These are phyloP conservation scores for Solanum medicagineum DNA, from an alignment of 257 asterid species.

Conservation along the genomic window DNA sequence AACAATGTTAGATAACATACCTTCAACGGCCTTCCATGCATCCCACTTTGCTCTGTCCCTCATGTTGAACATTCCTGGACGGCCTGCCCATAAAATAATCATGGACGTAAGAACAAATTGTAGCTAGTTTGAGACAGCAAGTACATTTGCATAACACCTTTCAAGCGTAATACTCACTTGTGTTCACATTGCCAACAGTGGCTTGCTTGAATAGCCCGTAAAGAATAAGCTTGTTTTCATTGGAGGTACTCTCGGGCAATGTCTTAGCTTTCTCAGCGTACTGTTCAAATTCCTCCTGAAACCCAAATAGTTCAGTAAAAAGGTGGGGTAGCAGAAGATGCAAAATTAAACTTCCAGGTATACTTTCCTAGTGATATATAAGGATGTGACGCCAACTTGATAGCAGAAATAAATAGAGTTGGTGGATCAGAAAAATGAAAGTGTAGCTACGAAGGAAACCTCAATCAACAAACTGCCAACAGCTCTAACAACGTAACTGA, in stretches of 20 bases:
- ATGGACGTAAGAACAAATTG: neutral
- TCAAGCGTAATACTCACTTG: conserved; percentile 31
- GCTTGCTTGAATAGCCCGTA: conserved; percentile 89
- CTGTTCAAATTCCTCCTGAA: conserved; percentile 89
- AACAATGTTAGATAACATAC: conserved; percentile 16
- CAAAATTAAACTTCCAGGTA: neutral
- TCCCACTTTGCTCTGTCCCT: conserved; percentile 97
- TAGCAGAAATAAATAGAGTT: neutral
- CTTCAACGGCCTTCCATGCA: conserved; percentile 97
- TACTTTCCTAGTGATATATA: neutral
- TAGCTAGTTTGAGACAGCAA: neutral
- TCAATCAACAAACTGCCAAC: neutral
- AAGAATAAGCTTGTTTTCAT: conserved; percentile 61
- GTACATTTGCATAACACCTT: neutral
- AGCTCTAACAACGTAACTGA: neutral
- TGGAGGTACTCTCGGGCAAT: conserved; percentile 58
- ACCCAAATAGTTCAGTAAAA: neutral
- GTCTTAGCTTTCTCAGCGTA: conserved; percentile 82
- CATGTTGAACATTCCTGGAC: conserved; percentile 76
- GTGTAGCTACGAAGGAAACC: neutral
- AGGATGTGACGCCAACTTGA: neutral
- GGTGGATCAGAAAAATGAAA: neutral
- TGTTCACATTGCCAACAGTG: conserved; percentile 64
- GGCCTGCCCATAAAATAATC: conserved; percentile 33
- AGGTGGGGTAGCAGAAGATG: neutral